Percentiles rank a stretch among this genome's conserved stretches.
These are phyloP conservation scores for Euphorbia tirucalli DNA, from an alignment of 345 rosid genomes.

Conservation along the genomic window DNA sequence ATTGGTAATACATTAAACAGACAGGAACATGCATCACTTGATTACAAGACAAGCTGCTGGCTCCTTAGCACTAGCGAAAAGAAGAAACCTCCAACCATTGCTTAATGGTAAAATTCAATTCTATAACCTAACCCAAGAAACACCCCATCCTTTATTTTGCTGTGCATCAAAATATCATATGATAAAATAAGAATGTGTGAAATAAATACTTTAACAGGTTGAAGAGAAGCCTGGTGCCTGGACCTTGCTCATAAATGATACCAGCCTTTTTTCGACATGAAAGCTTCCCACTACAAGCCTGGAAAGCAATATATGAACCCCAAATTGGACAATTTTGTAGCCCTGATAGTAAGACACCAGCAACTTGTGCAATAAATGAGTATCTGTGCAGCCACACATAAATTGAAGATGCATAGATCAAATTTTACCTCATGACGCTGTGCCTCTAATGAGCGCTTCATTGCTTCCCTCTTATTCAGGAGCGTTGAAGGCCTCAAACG, in stretches of 20 bases:
- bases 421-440: slow-evolving; percentile 72
- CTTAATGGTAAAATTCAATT: background rate
- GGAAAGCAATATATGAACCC: background rate
- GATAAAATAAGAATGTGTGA: background rate
- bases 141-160: background rate
- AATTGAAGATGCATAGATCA: background rate
- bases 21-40: background rate
- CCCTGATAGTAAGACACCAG: background rate
- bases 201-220: background rate
- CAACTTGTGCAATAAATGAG: background rate
- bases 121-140: background rate
- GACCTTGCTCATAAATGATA: background rate
- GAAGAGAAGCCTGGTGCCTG: background rate
- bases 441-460: slow-evolving; percentile 76
- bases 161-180: background rate
- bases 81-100: background rate
- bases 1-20: background rate
- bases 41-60: background rate
- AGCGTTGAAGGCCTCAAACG: slow-evolving; percentile 79
- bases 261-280: background rate
- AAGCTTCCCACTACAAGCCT: background rate
- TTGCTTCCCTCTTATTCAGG: slow-evolving; percentile 69
- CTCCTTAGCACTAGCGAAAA: no score
- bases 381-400: background rate
- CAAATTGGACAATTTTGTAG: background rate